Conservation (phyloP, 164 flowering plant species). For the Piper longum region DNA sequence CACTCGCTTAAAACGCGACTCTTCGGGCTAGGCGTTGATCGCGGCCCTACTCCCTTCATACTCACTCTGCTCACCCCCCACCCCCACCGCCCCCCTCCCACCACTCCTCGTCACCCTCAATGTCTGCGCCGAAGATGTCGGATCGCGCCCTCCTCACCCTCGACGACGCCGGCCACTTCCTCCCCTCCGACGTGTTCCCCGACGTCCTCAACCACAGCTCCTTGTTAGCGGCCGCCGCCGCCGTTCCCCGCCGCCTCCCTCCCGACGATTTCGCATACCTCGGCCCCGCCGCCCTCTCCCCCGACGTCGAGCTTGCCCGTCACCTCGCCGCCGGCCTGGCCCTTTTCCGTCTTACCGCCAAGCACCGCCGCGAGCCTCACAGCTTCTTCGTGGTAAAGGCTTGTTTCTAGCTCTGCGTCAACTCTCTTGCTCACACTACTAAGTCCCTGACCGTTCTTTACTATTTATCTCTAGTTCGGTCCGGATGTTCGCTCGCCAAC, state of each 20-base stretch:
- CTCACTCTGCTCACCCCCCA: background rate
- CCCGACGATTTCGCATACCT: background rate
- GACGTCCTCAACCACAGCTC: background rate
- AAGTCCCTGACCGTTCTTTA: background rate
- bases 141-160: background rate
- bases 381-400: background rate
- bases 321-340: background rate
- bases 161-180: background rate
- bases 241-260: background rate
- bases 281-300: background rate
- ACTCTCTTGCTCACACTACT: background rate
- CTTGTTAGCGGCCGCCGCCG: background rate
- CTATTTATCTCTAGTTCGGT: background rate
- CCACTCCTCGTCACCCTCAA: too few relatives aligned
- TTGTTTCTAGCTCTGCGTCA: background rate
- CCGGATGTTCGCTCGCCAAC: background rate
- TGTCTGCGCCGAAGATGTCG: background rate
- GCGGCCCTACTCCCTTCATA: background rate
- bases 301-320: background rate
- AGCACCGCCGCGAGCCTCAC: background rate
- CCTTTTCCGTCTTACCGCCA: background rate
- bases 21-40: too few relatives aligned
- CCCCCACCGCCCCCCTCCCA: background rate
- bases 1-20: too few relatives aligned
- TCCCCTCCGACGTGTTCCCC: background rate